Base-by-base conservation (phyloP, 1,139 yeast species). In the Diutina pseudorugosa region DNA sequence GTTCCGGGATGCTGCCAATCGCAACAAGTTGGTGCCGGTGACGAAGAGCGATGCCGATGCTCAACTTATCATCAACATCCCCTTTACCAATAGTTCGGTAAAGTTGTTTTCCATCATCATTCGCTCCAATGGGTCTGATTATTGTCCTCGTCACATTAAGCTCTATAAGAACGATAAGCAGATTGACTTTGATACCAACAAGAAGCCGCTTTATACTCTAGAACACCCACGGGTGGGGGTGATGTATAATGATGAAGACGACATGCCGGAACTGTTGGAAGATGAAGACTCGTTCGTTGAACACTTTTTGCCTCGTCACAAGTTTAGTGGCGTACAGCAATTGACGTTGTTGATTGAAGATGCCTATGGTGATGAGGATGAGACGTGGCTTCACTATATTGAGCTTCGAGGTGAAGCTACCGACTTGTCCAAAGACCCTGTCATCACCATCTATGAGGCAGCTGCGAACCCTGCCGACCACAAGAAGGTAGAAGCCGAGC, bases 381-480 rank as follows among this genome's bases (percentile, higher is more conserved):
- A 75, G 41, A 72, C 83, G 7, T 79, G 74, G 55, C 57, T 90
- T 2, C 83, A 83, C 59, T 85, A 82, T 61, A 68, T 90, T 51
- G 98, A 95, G 54, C 65, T 93, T 41, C 71, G 97, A 52, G 98
- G 98, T 0, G 94, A 86, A 58, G 83, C 74, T 64, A 76, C 83
- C 4, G 80, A 79, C 53, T 66, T 82, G 56, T 68, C 72, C 52
- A 78, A 75, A 59, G 88, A 80, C 55, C 95, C 95, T 0, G 82
- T 87, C 19, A 76, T 85, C 20, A 75, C 95, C 0, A 62, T 85
- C 27, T 91, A 91, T 65, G 98, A 91, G 65, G 80, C 90, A 56
- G 95, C 96, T 1, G 94, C 98, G 6, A 90, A 90, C 62, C 96
- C 96, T 0, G 80, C 85, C 2, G 97, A 91, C 63, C 97, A 91